Conservation (phyloP, 768 basidiomycete species). For the Calocybe indica region DNA sequence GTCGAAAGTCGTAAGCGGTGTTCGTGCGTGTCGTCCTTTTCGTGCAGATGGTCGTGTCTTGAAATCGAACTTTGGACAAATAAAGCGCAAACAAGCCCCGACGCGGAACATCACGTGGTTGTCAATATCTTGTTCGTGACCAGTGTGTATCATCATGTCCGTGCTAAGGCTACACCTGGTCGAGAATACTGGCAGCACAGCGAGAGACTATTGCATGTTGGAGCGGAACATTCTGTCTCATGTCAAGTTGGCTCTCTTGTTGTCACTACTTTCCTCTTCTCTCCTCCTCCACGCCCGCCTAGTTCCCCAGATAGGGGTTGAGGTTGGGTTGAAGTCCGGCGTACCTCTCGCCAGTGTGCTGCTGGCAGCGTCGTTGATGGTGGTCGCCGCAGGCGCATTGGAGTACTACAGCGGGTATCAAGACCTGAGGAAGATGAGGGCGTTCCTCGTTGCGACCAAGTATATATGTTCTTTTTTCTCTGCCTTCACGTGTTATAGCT, state of each 20-base stretch:
- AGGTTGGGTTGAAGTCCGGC: slow-evolving; percentile 15
- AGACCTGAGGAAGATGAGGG: slow-evolving; percentile 51
- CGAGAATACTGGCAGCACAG: slow-evolving; percentile 49
- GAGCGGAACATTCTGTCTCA: slow-evolving; percentile 72
- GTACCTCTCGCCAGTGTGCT: slow-evolving; percentile 50
- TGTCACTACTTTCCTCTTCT: slow-evolving; percentile 59
- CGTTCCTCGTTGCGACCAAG: slow-evolving; percentile 58
- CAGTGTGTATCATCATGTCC: slow-evolving; percentile 6
- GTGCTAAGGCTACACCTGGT: slow-evolving; percentile 21
- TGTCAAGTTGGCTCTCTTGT: slow-evolving; percentile 57
- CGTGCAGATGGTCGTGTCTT: slow-evolving; percentile 11
- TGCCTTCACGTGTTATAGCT: neutral
- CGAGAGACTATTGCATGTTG: slow-evolving; percentile 76
- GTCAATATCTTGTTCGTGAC: neutral
- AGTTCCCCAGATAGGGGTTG: slow-evolving; percentile 28
- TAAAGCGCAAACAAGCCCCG: slow-evolving; percentile 22
- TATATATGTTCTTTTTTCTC: slow-evolving; percentile 18
- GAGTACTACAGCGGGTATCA: slow-evolving; percentile 57
- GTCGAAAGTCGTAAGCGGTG: slow-evolving; percentile 3
- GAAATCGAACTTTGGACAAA: slow-evolving; percentile 39
- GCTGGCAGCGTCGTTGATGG: slow-evolving; percentile 44
- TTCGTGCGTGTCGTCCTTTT: slow-evolving; percentile 10
- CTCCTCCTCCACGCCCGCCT: slow-evolving; percentile 58
- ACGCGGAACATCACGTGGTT: slow-evolving; percentile 27
- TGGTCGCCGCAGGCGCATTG: slow-evolving; percentile 55